Evolutionary conservation across 2,329 filamentous ascomycete genomes (phyloP).

Genomic region (Magnaporthales sp.): DNA sequence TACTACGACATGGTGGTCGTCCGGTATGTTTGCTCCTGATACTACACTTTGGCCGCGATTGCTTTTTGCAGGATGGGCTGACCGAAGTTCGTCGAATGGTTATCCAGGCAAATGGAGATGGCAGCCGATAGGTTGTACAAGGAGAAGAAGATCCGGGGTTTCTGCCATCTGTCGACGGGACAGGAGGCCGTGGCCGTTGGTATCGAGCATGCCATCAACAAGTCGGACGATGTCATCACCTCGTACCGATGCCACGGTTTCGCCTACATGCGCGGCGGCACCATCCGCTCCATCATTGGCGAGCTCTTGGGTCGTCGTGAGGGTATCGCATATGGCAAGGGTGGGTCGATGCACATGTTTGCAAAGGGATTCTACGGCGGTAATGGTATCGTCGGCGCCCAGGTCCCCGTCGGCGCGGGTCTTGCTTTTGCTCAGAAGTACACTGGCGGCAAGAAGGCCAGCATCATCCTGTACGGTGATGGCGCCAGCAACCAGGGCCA

Average conservation of each 20-base stretch:
- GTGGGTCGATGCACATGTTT: constrained; percentile 99
- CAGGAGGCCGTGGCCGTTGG: constrained; percentile 96
- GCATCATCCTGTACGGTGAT: constrained; percentile 90
- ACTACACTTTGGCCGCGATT: constrained; percentile 8
- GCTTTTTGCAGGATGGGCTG: background rate
- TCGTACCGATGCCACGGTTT: constrained; percentile 99
- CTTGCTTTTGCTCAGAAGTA: constrained; percentile 97
- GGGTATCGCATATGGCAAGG: constrained; percentile 97
- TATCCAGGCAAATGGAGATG: constrained; percentile 93
- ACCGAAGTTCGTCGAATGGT: background rate
- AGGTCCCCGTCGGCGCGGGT: constrained; percentile 94
- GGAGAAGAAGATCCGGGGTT: constrained; percentile 99
- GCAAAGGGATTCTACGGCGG: constrained; percentile 95
- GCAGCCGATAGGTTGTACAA: constrained; percentile 98
- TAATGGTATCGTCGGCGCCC: constrained; percentile 97
- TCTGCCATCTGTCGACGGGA: constrained; percentile 96
- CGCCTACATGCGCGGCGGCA: constrained; percentile 89
- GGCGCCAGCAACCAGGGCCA: constrained; percentile 98
- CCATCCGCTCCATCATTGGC: constrained; percentile 87
- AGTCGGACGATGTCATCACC: constrained; percentile 90
- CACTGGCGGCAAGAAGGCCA: constrained; percentile 74
- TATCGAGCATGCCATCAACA: constrained; percentile 92
- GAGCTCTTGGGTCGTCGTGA: constrained; percentile 91
- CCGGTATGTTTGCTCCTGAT: constrained; percentile 51
- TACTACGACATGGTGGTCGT: constrained; percentile 96